Base-by-base conservation (phyloP, 495 filamentous ascomycete species). In the Hypoxylon lienhwacheense region DNA sequence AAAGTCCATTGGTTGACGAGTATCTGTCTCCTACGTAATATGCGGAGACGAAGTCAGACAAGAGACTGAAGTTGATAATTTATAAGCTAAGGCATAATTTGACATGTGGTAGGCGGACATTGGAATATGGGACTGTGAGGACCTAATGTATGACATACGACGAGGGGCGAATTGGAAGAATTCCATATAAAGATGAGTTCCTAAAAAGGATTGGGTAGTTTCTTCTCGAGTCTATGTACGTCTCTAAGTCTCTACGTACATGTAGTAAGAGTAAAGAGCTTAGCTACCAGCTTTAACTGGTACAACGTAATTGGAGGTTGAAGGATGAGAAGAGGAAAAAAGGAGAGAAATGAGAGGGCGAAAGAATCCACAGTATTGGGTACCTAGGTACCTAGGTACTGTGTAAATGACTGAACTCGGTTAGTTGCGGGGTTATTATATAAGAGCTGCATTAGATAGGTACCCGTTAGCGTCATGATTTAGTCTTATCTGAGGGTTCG, bases 91-190 rank as follows among this genome's bases (percentile, higher is more conserved):
- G 34, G 24, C 34, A 39, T 50, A 37, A 60, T 60, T 60, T 36
- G 44, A 26, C 44, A 35, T 7, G n/a, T n/a, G n/a, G n/a, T n/a
- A n/a, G n/a, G n/a, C n/a, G n/a, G n/a, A n/a, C n/a, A n/a, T n/a
- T n/a, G n/a, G n/a, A n/a, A n/a, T n/a, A n/a, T n/a, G n/a, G n/a
- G n/a, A n/a, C n/a, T n/a, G n/a, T n/a, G n/a, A n/a, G n/a, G n/a
- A n/a, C n/a, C n/a, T n/a, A n/a, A n/a, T n/a, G 19, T 33, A 54
- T 60, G 56, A 60, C 50, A 50, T 46, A 16, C n/a, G n/a, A n/a
- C n/a, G 20, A 21, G 25, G 32, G 45, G 56, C 56, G 31, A 60
- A 60, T 50, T 39, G 50, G 56, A 41, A 20, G 17, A 16, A 31
- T 10, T 6, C 19, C n/a, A 46, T 45, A 49, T 54, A 49, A 28